These are phyloP conservation scores for Colletotrichum ledebouriae DNA, from an alignment of 2,329 filamentous ascomycete species.

Conservation along the genomic window DNA sequence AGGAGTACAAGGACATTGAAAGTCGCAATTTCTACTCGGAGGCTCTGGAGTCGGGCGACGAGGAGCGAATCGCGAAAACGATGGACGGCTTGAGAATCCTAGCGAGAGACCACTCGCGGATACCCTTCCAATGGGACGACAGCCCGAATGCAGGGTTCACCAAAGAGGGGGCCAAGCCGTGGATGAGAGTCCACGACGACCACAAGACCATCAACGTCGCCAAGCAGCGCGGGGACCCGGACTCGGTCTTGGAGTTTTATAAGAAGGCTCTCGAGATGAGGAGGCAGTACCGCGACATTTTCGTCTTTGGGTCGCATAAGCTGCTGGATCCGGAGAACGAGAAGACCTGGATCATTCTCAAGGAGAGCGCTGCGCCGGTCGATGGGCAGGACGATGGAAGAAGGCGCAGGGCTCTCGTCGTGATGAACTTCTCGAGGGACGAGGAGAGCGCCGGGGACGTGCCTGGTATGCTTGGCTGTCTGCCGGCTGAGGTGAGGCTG, in stretches of 20 bases:
- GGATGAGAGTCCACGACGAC: slow-evolving; percentile 77
- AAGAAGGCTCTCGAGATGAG: slow-evolving; percentile 64
- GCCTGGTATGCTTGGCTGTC: slow-evolving; percentile 43
- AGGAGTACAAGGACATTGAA: slow-evolving; percentile 68
- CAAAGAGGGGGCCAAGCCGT: slow-evolving; percentile 60
- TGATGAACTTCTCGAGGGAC: slow-evolving; percentile 61
- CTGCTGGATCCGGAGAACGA: slow-evolving; percentile 64
- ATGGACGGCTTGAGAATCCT: slow-evolving; percentile 68
- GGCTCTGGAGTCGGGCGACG: slow-evolving; percentile 53
- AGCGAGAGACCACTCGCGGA: slow-evolving; percentile 73
- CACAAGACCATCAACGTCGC: slow-evolving; percentile 69
- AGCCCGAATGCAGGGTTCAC: slow-evolving; percentile 73
- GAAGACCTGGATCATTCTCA: slow-evolving; percentile 69
- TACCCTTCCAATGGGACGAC: slow-evolving; percentile 76
- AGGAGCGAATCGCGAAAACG: slow-evolving; percentile 58
- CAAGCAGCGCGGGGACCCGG: slow-evolving; percentile 57
- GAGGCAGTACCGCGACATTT: slow-evolving; percentile 68
- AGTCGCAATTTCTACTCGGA: slow-evolving; percentile 65
- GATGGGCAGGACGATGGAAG: slow-evolving; percentile 41
- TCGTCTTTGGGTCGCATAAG: slow-evolving; percentile 73
- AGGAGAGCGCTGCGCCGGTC: slow-evolving; percentile 47
- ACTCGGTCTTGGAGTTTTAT: slow-evolving; percentile 72
- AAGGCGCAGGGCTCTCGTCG: slow-evolving; percentile 53
- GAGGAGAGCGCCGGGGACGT: slow-evolving; percentile 48
- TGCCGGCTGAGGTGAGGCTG: slow-evolving; percentile 42